These are phyloP conservation scores for Beauveria caledonica DNA, from an alignment of 2,329 filamentous ascomycete species.

Conservation along the genomic window DNA sequence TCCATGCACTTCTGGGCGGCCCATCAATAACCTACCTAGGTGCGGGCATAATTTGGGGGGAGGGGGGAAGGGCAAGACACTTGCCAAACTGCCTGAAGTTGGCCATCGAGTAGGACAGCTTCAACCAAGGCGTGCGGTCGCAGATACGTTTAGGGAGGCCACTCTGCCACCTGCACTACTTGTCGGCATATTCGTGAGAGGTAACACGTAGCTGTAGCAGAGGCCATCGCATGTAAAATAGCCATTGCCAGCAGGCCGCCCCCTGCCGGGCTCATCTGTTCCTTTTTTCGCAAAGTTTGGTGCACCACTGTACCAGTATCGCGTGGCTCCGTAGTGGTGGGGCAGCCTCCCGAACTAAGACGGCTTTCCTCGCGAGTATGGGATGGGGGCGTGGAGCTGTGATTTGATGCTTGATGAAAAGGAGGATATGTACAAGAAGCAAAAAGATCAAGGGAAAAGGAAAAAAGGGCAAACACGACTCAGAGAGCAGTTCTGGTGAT, in stretches of 20 bases:
- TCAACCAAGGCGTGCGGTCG: not conserved
- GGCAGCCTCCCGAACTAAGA: not conserved
- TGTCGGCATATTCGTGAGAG: not conserved
- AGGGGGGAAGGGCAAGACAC: not conserved
- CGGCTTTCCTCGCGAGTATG: slow-evolving; percentile 1
- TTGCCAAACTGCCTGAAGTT: not conserved
- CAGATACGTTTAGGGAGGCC: not conserved
- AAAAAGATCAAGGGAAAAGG: not conserved
- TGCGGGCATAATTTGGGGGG: too few relatives aligned
- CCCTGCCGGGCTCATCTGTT: slow-evolving; percentile 3
- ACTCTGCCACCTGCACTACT: not conserved
- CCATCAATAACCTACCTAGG: too few relatives aligned
- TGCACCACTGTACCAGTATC: too few relatives aligned
- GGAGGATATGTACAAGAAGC: not conserved
- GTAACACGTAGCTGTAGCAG: not conserved
- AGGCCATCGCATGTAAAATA: not conserved
- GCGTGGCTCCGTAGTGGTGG: not conserved
- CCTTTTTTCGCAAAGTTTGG: not conserved
- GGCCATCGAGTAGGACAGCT: not conserved
- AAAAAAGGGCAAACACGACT: not conserved
- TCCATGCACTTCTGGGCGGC: too few relatives aligned
- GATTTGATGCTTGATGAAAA: slow-evolving; percentile 1
- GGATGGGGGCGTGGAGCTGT: not conserved
- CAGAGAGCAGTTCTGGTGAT: not conserved
- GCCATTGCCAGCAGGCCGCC: not conserved